Conservation (phyloP, 352 stramenopile genomes). For the Elongisporangium prolatum region DNA sequence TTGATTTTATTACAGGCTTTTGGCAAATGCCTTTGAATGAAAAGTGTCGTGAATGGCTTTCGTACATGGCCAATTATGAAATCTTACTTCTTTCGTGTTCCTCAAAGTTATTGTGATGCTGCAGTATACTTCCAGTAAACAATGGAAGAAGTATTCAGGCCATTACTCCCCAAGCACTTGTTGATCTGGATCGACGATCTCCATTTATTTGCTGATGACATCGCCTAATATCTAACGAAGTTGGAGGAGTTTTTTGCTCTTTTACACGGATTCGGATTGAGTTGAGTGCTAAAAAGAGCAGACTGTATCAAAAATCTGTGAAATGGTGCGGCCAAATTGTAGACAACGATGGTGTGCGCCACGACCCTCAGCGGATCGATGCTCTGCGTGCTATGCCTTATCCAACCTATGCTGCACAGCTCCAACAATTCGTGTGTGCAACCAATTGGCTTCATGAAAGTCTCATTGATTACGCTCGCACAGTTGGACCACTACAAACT, state of each 20-base stretch:
- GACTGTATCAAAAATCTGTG: constrained; percentile 11
- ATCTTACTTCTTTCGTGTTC: constrained; percentile 12
- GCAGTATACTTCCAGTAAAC: constrained; percentile 10
- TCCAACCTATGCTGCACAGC: constrained; percentile 8
- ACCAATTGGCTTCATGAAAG: constrained; percentile 10
- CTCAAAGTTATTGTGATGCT: constrained; percentile 4
- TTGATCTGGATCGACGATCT: constrained; percentile 32
- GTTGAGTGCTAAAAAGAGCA: constrained; percentile 15
- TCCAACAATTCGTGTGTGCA: constrained; percentile 10
- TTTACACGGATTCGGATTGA: constrained; percentile 10
- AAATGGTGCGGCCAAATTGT: constrained; percentile 13
- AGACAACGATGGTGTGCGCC: constrained; percentile 8
- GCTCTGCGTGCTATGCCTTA: constrained; percentile 6
- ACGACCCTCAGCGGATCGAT: constrained; percentile 7
- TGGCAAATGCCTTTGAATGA: constrained; percentile 2
- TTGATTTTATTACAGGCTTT: constrained; percentile 3
- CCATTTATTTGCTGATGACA: constrained; percentile 15
- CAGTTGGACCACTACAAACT: constrained; percentile 9
- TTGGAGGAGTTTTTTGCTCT: constrained; percentile 17
- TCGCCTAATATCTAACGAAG: constrained; percentile 15
- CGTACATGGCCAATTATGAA: constrained; percentile 16
- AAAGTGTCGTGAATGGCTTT: constrained; percentile 8
- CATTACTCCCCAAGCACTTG: constrained; percentile 12
- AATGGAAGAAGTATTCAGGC: constrained; percentile 13
- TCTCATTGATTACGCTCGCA: constrained; percentile 16